These are phyloP conservation scores for Alternaria gansuensis DNA, from an alignment of 2,329 filamentous ascomycete species.

Conservation along the genomic window DNA sequence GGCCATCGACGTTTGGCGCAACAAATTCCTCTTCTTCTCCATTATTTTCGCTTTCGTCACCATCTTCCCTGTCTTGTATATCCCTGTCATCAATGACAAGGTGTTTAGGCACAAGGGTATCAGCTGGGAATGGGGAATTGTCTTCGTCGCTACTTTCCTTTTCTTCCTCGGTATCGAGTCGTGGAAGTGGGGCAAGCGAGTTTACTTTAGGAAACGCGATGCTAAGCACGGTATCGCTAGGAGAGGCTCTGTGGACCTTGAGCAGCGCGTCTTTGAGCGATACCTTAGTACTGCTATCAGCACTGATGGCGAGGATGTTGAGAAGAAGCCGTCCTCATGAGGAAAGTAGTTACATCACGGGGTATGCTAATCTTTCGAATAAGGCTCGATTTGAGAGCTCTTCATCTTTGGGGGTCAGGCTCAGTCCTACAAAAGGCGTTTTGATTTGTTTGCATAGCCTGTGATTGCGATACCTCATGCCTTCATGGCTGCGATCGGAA, in stretches of 20 bases:
- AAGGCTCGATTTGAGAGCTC: constrained; percentile 3
- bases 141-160: constrained; percentile 68
- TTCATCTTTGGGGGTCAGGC: constrained; percentile 11
- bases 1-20: constrained; percentile 73
- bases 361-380: background rate
- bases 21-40: constrained; percentile 68
- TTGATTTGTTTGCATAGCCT: constrained; percentile 29
- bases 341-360: background rate
- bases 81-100: constrained; percentile 70
- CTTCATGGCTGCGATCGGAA: constrained; percentile 24
- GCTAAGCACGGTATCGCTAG: constrained; percentile 31
- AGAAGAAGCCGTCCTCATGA: constrained; percentile 35
- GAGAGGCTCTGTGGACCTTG: constrained; percentile 43
- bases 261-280: constrained; percentile 44
- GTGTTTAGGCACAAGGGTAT: constrained; percentile 74
- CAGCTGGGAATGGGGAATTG: constrained; percentile 74
- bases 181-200: constrained; percentile 73
- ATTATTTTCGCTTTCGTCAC: constrained; percentile 49
- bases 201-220: constrained; percentile 44
- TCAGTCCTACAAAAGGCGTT: constrained; percentile 21
- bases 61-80: constrained; percentile 61
- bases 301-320: constrained; percentile 39
- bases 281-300: constrained; percentile 47
- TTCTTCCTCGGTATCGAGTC: constrained; percentile 72
- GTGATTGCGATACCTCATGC: constrained; percentile 37